These are phyloP conservation scores for Geotrichum bryndzae DNA, from an alignment of 1,139 yeast species.

Conservation along the genomic window DNA sequence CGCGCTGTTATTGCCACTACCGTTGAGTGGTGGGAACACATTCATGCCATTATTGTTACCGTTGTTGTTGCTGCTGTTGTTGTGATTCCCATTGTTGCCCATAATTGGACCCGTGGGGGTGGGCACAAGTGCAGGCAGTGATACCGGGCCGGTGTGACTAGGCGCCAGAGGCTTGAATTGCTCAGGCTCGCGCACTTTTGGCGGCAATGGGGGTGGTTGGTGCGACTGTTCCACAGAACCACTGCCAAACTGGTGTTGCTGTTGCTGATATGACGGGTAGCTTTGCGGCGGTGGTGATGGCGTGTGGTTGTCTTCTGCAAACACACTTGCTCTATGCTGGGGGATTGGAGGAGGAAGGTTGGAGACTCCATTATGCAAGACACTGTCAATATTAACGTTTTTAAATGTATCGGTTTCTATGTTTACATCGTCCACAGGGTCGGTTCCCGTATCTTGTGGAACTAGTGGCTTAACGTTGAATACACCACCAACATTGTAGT, in stretches of 20 bases:
- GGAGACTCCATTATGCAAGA: conserved; percentile 37
- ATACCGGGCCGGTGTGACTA: conserved; percentile 6
- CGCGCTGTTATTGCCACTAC: neutral
- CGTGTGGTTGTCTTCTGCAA: conserved; percentile 9
- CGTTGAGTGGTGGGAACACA: too few species aligned
- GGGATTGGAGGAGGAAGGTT: conserved; percentile 22
- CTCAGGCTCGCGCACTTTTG: conserved; percentile 10
- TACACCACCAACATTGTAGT: conserved; percentile 16
- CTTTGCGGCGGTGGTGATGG: conserved; percentile 11
- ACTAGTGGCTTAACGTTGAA: conserved; percentile 15
- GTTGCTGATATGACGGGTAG: conserved; percentile 2
- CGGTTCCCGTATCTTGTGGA: conserved; percentile 17
- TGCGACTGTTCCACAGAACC: neutral
- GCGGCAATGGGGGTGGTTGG: conserved; percentile 17
- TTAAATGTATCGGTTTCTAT: conserved; percentile 34
- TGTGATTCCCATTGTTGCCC: neutral
- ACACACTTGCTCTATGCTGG: conserved; percentile 12
- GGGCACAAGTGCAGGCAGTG: conserved; percentile 10
- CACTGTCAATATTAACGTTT: conserved; percentile 37
- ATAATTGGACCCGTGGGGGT: conserved; percentile 11
- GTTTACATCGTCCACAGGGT: conserved; percentile 31
- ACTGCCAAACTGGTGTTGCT: conserved; percentile 1
- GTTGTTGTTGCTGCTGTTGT: conserved; percentile 7
- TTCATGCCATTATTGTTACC: conserved; percentile 1
- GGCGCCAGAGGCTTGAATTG: conserved; percentile 6